These are phyloP conservation scores for Clitoria ternatea DNA, from an alignment of 306 rosid species.

Conservation along the genomic window DNA sequence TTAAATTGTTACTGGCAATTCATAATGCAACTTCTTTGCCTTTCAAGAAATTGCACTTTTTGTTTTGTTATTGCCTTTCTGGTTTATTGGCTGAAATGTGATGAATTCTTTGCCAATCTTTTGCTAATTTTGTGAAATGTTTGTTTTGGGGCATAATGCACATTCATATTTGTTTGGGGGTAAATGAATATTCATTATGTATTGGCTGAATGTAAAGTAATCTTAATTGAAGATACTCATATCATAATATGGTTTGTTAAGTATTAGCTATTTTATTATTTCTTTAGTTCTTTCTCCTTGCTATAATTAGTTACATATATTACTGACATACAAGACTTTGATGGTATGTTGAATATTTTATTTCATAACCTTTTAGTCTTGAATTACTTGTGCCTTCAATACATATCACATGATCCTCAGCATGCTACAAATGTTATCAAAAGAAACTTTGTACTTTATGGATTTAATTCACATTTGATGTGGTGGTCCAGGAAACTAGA, in stretches of 20 bases:
- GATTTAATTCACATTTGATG: conserved; percentile 13
- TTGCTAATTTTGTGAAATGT: too few species aligned
- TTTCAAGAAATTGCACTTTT: too few species aligned
- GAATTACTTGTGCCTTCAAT: not conserved
- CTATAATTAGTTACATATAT: not conserved
- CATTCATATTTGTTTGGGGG: too few species aligned
- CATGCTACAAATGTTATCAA: not conserved
- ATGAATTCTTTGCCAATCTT: too few species aligned
- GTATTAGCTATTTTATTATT: not conserved
- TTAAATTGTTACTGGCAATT: too few species aligned
- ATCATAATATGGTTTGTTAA: too few species aligned
- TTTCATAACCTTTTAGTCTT: not conserved
- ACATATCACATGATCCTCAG: not conserved
- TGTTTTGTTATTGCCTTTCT: too few species aligned
- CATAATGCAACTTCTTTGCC: too few species aligned
- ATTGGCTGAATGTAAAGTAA: not conserved
- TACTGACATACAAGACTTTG: not conserved
- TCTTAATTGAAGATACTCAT: not conserved
- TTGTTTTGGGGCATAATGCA: too few species aligned
- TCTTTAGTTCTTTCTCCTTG: not conserved
- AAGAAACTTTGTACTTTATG: not conserved
- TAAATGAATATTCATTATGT: not conserved
- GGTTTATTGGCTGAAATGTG: too few species aligned
- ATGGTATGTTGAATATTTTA: not conserved
- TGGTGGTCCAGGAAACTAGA: conserved; percentile 49